Evolutionary conservation across 805 yeast species (phyloP).

Genomic region (Wickerhamomyces chaumierensis): DNA sequence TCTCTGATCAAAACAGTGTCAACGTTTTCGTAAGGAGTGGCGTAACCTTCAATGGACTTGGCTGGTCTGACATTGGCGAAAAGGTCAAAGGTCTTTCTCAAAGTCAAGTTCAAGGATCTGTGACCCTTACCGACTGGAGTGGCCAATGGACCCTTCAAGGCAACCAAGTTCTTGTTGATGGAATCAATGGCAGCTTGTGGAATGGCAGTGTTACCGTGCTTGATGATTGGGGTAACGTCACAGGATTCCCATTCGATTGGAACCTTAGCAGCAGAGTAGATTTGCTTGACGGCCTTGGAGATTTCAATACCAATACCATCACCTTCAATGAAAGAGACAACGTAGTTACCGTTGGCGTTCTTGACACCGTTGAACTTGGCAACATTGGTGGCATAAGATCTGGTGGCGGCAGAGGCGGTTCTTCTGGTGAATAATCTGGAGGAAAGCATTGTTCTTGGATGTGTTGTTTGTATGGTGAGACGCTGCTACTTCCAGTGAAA

Average conservation of each 20-base stretch:
- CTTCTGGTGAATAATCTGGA: slow-evolving; percentile 62
- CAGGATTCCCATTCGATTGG: slow-evolving; percentile 97
- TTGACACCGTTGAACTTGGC: slow-evolving; percentile 59
- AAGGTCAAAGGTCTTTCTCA: slow-evolving; percentile 92
- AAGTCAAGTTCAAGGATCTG: slow-evolving; percentile 91
- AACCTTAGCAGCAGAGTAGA: slow-evolving; percentile 86
- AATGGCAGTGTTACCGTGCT: slow-evolving; percentile 87
- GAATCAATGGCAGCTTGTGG: slow-evolving; percentile 89
- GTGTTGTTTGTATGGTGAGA: not conserved
- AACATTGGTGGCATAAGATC: slow-evolving; percentile 32
- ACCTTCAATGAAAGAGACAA: slow-evolving; percentile 95
- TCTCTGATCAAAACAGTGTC: slow-evolving; percentile 96
- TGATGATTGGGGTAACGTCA: slow-evolving; percentile 87
- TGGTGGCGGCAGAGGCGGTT: slow-evolving; percentile 5
- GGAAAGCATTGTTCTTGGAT: slow-evolving; percentile 90
- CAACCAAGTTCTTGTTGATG: slow-evolving; percentile 86
- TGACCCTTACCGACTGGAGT: slow-evolving; percentile 99
- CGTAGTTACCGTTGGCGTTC: slow-evolving; percentile 71
- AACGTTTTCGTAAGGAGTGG: slow-evolving; percentile 72
- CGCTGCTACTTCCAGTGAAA: too few species aligned
- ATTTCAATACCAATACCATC: slow-evolving; percentile 98
- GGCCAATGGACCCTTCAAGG: slow-evolving; percentile 95
- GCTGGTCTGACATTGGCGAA: slow-evolving; percentile 98
- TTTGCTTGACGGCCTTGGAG: slow-evolving; percentile 85
- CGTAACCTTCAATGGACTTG: slow-evolving; percentile 83